Base-by-base conservation (phyloP, 164 flowering plant genomes). In the Akebia trifoliata region DNA sequence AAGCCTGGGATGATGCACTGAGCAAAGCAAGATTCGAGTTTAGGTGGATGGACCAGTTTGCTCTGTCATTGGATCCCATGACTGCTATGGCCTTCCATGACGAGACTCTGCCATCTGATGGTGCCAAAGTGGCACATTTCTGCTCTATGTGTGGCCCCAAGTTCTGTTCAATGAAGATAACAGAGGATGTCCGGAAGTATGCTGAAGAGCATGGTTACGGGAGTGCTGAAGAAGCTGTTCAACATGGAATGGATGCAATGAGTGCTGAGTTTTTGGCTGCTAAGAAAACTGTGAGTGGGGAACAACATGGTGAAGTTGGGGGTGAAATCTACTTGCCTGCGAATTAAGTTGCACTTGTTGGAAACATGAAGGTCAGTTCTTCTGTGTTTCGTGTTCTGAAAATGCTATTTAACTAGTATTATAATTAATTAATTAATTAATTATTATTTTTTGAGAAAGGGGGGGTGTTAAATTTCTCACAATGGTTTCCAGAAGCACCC, bases 81-180 rank as follows among this genome's bases (percentile, higher is more conserved):
- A 94, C 99, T 55, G 97, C 99, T 45, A 85, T 86, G 95, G 72
- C 97, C 48, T 94, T 88, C 74, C 99, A 94, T 77, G 99, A 90
- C 54, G 97, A 94, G 62, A 86, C 96, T 35, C 71, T 94, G 51
- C 99, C 99, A 24, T 67, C 99, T 7, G 96, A 90, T 18, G 99
- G 99, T 45, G 97, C 97, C 22, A 94, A 94, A 69, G 91, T 94
- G 25, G 99, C 99, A 15, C 99, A 94, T 70, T 94, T 94, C 72
- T 90, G 97, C 80, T 90, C 97, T 9, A 94, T 94, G 99, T 94
- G 99, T 61, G 99, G 99, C 25, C 99, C 99, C 3, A 94, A 94
- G 73, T 94, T 94, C 66, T 94, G 99, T 66, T 94, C 99, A 3
- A 94, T 94, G 99, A 94, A 90, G 79, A 94, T 94, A 64, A 94